These are phyloP conservation scores for Rubia occidens DNA, from an alignment of 305 asterid species.

Conservation along the genomic window DNA sequence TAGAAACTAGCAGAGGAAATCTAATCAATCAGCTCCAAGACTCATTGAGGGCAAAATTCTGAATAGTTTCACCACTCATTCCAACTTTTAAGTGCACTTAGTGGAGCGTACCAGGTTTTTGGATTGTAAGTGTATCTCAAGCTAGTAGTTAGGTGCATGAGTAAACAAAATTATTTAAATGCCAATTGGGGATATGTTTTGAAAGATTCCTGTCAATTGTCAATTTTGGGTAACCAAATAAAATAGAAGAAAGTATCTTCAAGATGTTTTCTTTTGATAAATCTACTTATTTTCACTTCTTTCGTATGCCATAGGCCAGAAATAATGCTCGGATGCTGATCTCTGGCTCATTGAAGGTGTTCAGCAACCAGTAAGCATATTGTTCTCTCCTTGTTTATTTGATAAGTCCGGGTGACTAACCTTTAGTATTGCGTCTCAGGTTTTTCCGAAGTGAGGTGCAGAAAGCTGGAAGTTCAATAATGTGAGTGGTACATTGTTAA, in stretches of 20 bases:
- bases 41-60: not conserved
- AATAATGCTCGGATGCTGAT: constrained; percentile 32
- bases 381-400: not conserved
- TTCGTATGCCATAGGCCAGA: constrained; percentile 26
- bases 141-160: not conserved
- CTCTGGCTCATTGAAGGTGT: constrained; percentile 30
- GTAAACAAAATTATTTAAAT: not conserved
- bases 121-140: not conserved
- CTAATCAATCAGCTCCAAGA: not conserved
- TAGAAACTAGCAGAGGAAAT: not conserved
- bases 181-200: not conserved
- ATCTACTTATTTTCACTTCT: not conserved
- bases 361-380: constrained; percentile 28
- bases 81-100: not conserved
- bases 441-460: constrained; percentile 56
- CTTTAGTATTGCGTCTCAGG: constrained; percentile 33
- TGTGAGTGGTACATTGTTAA: constrained; percentile 35
- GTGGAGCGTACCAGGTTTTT: not conserved
- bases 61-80: not conserved
- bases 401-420: constrained; percentile 1
- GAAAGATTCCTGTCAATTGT: not conserved
- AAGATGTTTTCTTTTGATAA: not conserved
- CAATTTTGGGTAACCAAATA: not conserved
- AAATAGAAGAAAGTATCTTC: not conserved
- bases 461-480: constrained; percentile 52